Evolutionary conservation across 164 flowering plant species (phyloP).

Genomic region (Cinnamomum chago): DNA sequence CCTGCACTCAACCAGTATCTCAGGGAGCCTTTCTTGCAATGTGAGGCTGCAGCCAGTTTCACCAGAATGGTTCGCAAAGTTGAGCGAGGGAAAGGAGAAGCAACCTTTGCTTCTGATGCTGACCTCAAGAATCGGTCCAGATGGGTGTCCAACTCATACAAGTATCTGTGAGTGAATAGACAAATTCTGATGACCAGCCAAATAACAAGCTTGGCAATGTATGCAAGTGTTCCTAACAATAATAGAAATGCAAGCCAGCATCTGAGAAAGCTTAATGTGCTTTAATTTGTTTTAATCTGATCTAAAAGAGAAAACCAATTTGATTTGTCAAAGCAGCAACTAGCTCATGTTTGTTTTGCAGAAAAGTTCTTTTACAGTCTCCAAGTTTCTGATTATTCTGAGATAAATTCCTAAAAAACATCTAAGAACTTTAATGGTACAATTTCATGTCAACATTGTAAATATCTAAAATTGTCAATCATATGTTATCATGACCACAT

Average conservation of each 20-base stretch:
- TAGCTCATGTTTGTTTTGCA: neutral
- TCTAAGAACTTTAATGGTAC: too few species aligned
- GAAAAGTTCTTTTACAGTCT: neutral
- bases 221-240: too few species aligned
- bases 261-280: neutral
- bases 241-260: neutral
- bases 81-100: conserved; percentile 55
- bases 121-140: conserved; percentile 71
- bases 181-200: neutral
- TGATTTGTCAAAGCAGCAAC: neutral
- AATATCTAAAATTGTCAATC: too few species aligned
- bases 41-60: conserved; percentile 58
- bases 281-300: neutral
- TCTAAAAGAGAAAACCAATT: neutral
- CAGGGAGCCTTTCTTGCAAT: conserved; percentile 65
- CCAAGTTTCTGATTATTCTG: neutral
- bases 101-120: conserved; percentile 63
- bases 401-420: neutral
- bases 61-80: conserved; percentile 68
- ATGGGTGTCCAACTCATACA: conserved; percentile 79
- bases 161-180: conserved; percentile 30
- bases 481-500: too few species aligned
- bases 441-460: too few species aligned
- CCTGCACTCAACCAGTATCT: conserved; percentile 89
- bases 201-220: neutral